Evolutionary conservation across 2,329 filamentous ascomycete species (phyloP), one percentile per base, ranked within the genome.

Genomic region (Sphaerulina musiva): DNA sequence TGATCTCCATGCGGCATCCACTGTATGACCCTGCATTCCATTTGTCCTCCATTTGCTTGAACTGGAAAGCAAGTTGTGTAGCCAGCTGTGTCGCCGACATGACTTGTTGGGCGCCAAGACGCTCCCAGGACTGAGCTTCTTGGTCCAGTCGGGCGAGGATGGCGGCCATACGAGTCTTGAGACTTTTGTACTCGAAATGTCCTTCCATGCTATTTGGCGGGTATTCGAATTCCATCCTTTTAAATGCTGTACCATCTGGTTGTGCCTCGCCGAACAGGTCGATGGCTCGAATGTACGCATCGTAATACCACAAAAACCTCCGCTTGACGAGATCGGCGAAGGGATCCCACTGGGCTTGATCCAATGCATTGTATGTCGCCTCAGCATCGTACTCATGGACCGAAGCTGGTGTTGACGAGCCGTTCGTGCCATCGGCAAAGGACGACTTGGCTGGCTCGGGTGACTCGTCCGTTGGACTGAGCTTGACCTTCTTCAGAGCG

Each of bases 251-350:
- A 2, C 81, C 80, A 56, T 64, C 62, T 57, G 80, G 78, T 52
- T 85, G 80, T 61, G 87, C 82, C 26, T 74, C 70, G 31, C 73
- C 70, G 29, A 84, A 86, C 56, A 83, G 78, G 38, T 83, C 77
- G 48, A 95, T 84, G 1, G 85, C 80, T 3, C 79, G 75, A 20
- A 93, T 75, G 66, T 97, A 97, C 2, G 87, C 87, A 61, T 95
- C 87, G 69, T 88, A 95, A 72, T 97, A 97, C 93, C 93, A 97
- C 11, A 97, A 75, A 68, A 97, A 96, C 1, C 91, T 83, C 38
- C 87, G 84, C 72, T 97, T 97, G 77, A 86, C 88, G 4, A 95
- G 76, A 66, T 97, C 92, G 61, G 84, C 85, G 74, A 97, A 97
- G 0, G 90, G 89, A 61, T 95, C 87, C 69, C 89, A 95, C 0